phyloP scores from a whole-genome alignment of 2,329 filamentous ascomycete species.

The Colletotrichum viniferum region DNA sequence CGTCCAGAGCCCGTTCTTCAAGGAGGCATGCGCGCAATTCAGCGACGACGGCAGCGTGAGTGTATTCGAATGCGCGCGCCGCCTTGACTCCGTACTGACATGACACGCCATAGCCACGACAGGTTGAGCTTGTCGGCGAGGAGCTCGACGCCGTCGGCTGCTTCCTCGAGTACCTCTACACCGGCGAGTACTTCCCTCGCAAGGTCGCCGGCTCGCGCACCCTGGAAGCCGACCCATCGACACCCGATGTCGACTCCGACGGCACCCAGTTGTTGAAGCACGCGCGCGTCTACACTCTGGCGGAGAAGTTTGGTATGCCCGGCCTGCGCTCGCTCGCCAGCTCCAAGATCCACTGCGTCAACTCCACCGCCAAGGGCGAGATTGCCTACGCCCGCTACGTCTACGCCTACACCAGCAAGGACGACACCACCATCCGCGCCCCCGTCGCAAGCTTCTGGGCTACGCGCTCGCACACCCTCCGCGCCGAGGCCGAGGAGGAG shows the following conservation, averaged over 20 bases:
- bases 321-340: slow-evolving; percentile 78
- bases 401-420: slow-evolving; percentile 74
- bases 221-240: slow-evolving; percentile 71
- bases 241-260: slow-evolving; percentile 73
- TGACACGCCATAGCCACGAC: slow-evolving; percentile 51
- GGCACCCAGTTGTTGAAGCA: slow-evolving; percentile 87
- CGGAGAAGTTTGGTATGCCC: slow-evolving; percentile 74
- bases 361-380: slow-evolving; percentile 86
- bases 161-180: slow-evolving; percentile 85
- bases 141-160: slow-evolving; percentile 77
- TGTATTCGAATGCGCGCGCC: slow-evolving; percentile 14
- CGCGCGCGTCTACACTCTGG: slow-evolving; percentile 87
- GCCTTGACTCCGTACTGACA: not conserved
- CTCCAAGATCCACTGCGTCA: slow-evolving; percentile 90
- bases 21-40: slow-evolving; percentile 65
- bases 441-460: slow-evolving; percentile 94
- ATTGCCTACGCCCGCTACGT: slow-evolving; percentile 92
- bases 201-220: slow-evolving; percentile 65
- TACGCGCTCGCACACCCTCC: slow-evolving; percentile 76
- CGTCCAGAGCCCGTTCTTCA: slow-evolving; percentile 75
- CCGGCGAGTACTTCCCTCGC: slow-evolving; percentile 83
- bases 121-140: slow-evolving; percentile 71
- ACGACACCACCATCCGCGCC: slow-evolving; percentile 76
- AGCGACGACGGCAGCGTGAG: slow-evolving; percentile 64
- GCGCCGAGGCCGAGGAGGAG: slow-evolving; percentile 84